Evolutionary conservation across 2,329 filamentous ascomycete species (phyloP).

Genomic region (Lasiodiplodia citricola): DNA sequence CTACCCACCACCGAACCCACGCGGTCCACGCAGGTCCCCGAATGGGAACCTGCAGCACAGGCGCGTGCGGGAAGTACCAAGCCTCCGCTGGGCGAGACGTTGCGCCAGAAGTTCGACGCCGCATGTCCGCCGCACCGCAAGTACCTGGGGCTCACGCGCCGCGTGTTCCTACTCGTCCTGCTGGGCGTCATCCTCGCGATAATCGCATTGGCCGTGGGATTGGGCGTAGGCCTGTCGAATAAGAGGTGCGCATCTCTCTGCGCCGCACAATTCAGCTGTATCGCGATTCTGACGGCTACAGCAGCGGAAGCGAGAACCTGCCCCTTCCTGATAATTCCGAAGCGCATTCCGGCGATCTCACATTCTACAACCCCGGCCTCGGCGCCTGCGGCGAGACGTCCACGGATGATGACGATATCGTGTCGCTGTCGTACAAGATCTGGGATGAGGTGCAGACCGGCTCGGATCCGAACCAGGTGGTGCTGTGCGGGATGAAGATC

Average conservation of each 20-base stretch:
- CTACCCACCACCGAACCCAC: conserved; percentile 2
- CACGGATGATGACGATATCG: conserved; percentile 62
- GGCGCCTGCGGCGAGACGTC: conserved; percentile 72
- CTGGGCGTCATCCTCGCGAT: conserved; percentile 3
- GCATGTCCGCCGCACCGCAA: background rate
- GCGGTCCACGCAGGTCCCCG: conserved; percentile 16
- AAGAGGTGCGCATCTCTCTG: background rate
- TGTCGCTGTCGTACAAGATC: conserved; percentile 69
- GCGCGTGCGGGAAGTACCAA: background rate
- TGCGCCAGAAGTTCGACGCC: conserved; percentile 17
- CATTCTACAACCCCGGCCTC: conserved; percentile 70
- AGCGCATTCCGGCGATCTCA: conserved; percentile 63
- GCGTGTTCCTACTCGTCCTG: conserved; percentile 13
- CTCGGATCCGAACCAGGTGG: conserved; percentile 63
- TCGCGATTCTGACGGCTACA: background rate
- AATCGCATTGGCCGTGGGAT: conserved; percentile 13
- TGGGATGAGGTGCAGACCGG: conserved; percentile 65
- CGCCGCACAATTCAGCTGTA: too few species aligned
- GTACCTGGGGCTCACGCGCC: conserved; percentile 15
- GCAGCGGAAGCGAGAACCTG: conserved; percentile 19
- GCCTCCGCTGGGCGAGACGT: background rate
- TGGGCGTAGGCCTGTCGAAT: conserved; percentile 11
- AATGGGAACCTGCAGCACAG: conserved; percentile 22
- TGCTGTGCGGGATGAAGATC: conserved; percentile 71
- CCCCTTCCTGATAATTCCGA: conserved; percentile 17